These are phyloP conservation scores for Ophidiomyces ophidiicola DNA, from an alignment of 2,329 filamentous ascomycete genomes.

Conservation along the genomic window DNA sequence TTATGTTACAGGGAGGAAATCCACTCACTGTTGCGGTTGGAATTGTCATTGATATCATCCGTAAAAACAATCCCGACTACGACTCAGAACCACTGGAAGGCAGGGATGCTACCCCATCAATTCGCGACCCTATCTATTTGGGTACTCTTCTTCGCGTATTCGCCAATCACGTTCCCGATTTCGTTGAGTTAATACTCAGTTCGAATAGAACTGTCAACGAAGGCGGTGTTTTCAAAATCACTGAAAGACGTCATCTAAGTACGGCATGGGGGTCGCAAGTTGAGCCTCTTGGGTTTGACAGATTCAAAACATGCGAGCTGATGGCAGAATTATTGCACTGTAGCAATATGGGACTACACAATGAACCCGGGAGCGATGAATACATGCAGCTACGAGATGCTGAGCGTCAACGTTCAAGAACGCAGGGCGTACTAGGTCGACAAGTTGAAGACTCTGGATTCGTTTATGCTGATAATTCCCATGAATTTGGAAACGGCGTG, in stretches of 20 bases:
- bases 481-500: constrained; percentile 31
- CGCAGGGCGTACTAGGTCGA: constrained; percentile 56
- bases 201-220: constrained; percentile 48
- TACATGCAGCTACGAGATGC: constrained; percentile 67
- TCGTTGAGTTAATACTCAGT: constrained; percentile 81
- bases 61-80: constrained; percentile 99
- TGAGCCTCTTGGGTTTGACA: constrained; percentile 88
- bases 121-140: constrained; percentile 86
- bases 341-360: constrained; percentile 95
- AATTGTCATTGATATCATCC: constrained; percentile 94
- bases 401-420: constrained; percentile 64
- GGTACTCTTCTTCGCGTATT: constrained; percentile 82
- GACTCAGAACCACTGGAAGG: constrained; percentile 82
- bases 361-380: constrained; percentile 79
- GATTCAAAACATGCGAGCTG: constrained; percentile 96
- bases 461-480: constrained; percentile 44
- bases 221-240: constrained; percentile 44
- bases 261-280: constrained; percentile 86
- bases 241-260: constrained; percentile 60
- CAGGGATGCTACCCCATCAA: constrained; percentile 65
- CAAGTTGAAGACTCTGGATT: constrained; percentile 40
- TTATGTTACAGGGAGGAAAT: constrained; percentile 90
- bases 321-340: constrained; percentile 97
- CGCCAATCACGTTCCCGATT: constrained; percentile 80
- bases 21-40: constrained; percentile 91